Base-by-base conservation (phyloP, 352 stramenopile genomes). In the Phytopythium chamaehyphon region DNA sequence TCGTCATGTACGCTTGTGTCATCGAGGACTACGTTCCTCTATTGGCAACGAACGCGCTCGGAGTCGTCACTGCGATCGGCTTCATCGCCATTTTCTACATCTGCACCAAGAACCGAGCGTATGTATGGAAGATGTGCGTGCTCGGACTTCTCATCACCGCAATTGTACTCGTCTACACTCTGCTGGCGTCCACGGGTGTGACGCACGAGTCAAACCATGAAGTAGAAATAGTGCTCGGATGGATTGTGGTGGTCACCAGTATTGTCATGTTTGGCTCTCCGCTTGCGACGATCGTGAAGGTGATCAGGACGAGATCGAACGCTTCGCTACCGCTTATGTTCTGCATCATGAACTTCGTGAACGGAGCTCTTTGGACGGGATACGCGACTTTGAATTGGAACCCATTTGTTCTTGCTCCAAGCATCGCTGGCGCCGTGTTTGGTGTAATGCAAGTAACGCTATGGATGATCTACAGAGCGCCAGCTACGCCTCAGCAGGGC, bases 251-350 rank as follows among this genome's bases (percentile, higher is more conserved):
- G 24, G 71, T 69, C 16, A 61, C 76, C 22, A 65, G 61, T 1
- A 54, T 85, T 10, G 54, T 52, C 12, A 21, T 66, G 45, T 83
- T 78, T 44, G 69, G 56, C 37, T 74, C 69, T 5, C 74, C 71
- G 15, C 54, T 83, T n/a, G 68, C 68, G 24, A 78, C 66, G 3
- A 74, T 85, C 47, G 56, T 55, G 33, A 55, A 60, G 2, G 74
- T 81, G 8, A 26, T 85, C 12, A 53, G 48, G 14, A 75, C 65
- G 33, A 77, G 76, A 42, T 80, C 63, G 45, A 61, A 69, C 14
- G 64, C 66, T 8, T 76, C 64, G 51, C 66, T 85, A 28, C 74
- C 74, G 1, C 71, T 83, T 43, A 61, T 53, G 22, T 61, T 86
- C 40, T 74, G 72, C 37, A 47, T 59, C 0, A 59, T 80, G 11